These are phyloP conservation scores for Saccharomycopsis fibuligera DNA, from an alignment of 805 yeast genomes.

Conservation along the genomic window DNA sequence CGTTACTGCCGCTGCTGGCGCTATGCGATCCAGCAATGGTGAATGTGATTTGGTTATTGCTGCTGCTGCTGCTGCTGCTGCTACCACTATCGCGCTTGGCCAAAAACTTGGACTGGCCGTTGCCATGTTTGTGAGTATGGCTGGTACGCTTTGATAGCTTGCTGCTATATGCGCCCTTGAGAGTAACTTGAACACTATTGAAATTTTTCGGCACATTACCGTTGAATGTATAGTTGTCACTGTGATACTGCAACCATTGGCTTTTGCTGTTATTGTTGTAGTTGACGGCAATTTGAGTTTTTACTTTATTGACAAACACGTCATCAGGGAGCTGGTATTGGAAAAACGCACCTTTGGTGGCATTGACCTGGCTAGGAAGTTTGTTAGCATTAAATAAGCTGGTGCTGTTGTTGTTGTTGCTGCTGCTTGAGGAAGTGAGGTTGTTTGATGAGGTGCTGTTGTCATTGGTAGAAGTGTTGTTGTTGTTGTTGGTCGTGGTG, in stretches of 20 bases:
- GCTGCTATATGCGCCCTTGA: constrained; percentile 41
- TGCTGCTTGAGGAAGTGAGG: background rate
- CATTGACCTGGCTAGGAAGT: constrained; percentile 43
- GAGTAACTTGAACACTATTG: constrained; percentile 32
- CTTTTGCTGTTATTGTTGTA: constrained; percentile 33
- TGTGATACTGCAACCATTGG: constrained; percentile 72
- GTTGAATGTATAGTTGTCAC: constrained; percentile 52
- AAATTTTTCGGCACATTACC: constrained; percentile 60
- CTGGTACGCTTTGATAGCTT: too few species aligned
- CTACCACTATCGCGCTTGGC: background rate
- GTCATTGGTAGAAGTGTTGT: background rate
- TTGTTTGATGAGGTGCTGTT: background rate
- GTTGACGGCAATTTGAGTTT: constrained; percentile 42
- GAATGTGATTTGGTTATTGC: constrained; percentile 30
- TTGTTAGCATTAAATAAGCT: constrained; percentile 3
- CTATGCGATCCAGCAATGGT: constrained; percentile 45
- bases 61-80: background rate
- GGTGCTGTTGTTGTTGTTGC: background rate
- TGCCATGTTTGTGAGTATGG: too few species aligned
- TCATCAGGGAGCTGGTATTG: constrained; percentile 47
- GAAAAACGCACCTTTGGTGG: constrained; percentile 59
- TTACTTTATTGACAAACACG: constrained; percentile 48
- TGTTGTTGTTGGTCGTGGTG: background rate
- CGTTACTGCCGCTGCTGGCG: too few species aligned
- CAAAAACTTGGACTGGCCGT: background rate